Evolutionary conservation across 352 stramenopile species (phyloP), one percentile per base, ranked within the genome.

Genomic region (Saprolegnia parasitica): DNA sequence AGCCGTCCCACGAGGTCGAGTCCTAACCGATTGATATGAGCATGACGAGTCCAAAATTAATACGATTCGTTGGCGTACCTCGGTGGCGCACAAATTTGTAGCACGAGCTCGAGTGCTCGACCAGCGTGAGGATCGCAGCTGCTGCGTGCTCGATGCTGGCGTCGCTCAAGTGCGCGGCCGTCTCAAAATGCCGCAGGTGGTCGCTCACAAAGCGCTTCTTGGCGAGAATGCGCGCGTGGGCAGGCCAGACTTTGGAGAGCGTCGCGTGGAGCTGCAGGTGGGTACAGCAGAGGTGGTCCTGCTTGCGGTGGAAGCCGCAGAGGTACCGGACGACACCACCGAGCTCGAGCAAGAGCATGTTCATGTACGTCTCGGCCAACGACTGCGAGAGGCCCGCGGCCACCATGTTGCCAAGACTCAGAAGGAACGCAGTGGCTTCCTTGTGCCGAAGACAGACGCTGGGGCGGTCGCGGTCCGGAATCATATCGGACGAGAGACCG

Each of bases 301-400:
- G 26, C n/a, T 32, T 21, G 15, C 63, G 45, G 29, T 70, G 63
- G n/a, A 46, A 11, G 16, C 46, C 63, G 42, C 63, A 70, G 8
- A 70, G 54, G 39, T 50, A 62, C 54, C 39, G 46, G 49, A 70
- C 32, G 54, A 70, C 63, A 18, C 63, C 63, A 26, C 46, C 10
- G 37, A 62, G 54, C 35, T 70, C 63, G 20, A 70, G 26, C n/a
- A 70, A 56, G 21, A 70, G 42, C 18, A 45, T 18, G n/a, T 46
- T 52, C 46, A 70, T 62, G 20, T 37, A 29, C 20, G 54, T 47
- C 45, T 60, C 63, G 11, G 32, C 63, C 5, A 39, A 26, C 23
- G 63, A 42, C 5, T 61, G 21, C 11, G 63, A 70, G 11, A 23
- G 29, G 42, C 55, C 62, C 9, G 24, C n/a, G 11, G 63, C 49